Conservation (phyloP, 2,329 filamentous ascomycete species). For the Lecanosticta acicola region DNA sequence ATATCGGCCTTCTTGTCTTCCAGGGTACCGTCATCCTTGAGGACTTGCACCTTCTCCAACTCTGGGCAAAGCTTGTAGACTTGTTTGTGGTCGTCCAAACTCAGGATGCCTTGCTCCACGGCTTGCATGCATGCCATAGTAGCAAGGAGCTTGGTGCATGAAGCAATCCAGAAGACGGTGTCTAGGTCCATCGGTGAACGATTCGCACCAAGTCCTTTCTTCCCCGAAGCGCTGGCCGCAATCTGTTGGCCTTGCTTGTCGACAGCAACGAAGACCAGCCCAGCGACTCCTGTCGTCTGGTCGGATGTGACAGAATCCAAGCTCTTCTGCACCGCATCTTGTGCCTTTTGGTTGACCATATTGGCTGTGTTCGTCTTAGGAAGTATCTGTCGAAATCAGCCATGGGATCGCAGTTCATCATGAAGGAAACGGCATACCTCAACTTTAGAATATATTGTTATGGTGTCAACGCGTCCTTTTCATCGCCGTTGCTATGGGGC, state of each 20-base stretch:
- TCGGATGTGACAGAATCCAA: constrained; percentile 32
- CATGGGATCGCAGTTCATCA: too few species aligned
- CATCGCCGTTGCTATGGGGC: background rate
- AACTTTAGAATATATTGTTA: background rate
- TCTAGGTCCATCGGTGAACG: constrained; percentile 54
- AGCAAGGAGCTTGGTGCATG: constrained; percentile 43
- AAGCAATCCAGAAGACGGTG: constrained; percentile 53
- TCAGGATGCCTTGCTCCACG: constrained; percentile 40
- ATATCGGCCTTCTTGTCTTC: constrained; percentile 42
- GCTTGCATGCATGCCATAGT: constrained; percentile 46
- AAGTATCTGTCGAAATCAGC: background rate
- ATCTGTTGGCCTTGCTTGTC: constrained; percentile 42
- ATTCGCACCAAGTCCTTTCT: constrained; percentile 32
- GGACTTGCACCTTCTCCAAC: constrained; percentile 38
- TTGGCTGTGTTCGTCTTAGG: background rate
- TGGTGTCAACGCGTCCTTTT: too few species aligned
- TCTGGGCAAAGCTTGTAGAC: constrained; percentile 41
- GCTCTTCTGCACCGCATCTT: constrained; percentile 34
- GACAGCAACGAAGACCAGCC: constrained; percentile 42
- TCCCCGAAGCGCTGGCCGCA: constrained; percentile 40
- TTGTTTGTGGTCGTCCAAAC: constrained; percentile 38
- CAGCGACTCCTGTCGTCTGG: constrained; percentile 34
- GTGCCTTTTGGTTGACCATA: constrained; percentile 25
- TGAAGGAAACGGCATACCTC: too few species aligned
- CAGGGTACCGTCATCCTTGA: constrained; percentile 38